Percentiles rank a stretch among this genome's conserved stretches.
Evolutionary conservation across 257 asterid genomes (phyloP).

Genomic region (Gynochthodes officinalis): DNA sequence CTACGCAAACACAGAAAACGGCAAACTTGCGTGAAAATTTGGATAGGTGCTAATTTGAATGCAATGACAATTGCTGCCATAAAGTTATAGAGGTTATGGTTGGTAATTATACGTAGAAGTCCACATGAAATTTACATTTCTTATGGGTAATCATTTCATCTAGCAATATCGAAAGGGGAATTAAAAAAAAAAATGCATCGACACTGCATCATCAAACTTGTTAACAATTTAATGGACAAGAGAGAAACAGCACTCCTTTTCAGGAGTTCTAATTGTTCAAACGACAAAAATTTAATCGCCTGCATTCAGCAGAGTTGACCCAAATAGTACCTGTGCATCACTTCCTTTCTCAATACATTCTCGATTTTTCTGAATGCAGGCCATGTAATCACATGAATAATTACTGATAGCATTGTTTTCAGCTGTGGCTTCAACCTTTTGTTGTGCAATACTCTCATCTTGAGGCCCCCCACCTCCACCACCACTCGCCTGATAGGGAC

Average conservation of each 20-base stretch:
- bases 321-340: constrained; percentile 73
- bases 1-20: constrained; percentile 34
- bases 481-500: constrained; percentile 46
- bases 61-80: not conserved
- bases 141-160: not conserved
- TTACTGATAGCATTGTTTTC: constrained; percentile 71
- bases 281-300: too few species aligned
- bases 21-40: not conserved
- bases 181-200: not conserved
- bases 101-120: not conserved
- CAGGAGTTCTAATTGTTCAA: not conserved
- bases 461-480: constrained; percentile 62
- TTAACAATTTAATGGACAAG: not conserved
- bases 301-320: not conserved
- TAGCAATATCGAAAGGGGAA: too few species aligned
- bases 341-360: constrained; percentile 72
- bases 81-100: not conserved
- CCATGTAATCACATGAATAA: constrained; percentile 67
- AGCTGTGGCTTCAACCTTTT: constrained; percentile 72
- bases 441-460: constrained; percentile 69
- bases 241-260: not conserved
- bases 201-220: not conserved
- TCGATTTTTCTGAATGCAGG: constrained; percentile 50
- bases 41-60: constrained; percentile 1
- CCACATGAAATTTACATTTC: not conserved